A percentile compares a stretch with the other conserved stretches of the same genome.
phyloP scores from a whole-genome alignment of 2,329 filamentous ascomycete species.

The Pseudocercospora ulei region DNA sequence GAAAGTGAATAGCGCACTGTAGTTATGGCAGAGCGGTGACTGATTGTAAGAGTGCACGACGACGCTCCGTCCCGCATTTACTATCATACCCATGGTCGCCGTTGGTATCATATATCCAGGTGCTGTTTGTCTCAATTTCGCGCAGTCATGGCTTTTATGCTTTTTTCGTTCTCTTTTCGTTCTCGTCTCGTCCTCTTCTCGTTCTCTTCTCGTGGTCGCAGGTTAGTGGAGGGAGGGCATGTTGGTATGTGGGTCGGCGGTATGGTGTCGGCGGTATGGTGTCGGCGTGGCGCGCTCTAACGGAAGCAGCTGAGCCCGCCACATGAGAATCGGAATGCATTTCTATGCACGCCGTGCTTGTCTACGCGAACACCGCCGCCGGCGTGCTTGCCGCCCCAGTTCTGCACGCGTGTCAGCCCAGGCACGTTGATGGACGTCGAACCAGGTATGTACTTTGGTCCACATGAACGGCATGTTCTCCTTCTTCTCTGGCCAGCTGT shows the following conservation, averaged over 20 bases:
- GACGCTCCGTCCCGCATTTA: too few relatives aligned
- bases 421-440: background rate
- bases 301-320: constrained; percentile 47
- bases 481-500: background rate
- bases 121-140: too few relatives aligned
- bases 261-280: background rate
- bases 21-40: too few relatives aligned
- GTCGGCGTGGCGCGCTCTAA: background rate
- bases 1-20: too few relatives aligned
- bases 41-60: too few relatives aligned
- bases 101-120: too few relatives aligned
- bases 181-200: too few relatives aligned
- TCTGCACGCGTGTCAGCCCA: constrained; percentile 11
- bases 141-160: too few relatives aligned
- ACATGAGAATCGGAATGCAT: constrained; percentile 44
- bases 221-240: too few relatives aligned
- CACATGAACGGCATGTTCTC: constrained; percentile 41
- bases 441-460: constrained; percentile 33
- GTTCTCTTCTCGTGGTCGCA: too few relatives aligned
- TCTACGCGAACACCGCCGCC: constrained; percentile 46
- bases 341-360: constrained; percentile 44
- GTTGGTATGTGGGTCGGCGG: background rate
- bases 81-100: too few relatives aligned
- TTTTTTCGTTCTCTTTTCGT: too few relatives aligned
- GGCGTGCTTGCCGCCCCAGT: constrained; percentile 38